Base-by-base conservation (phyloP, 495 filamentous ascomycete genomes). In the Xylaria grammica region DNA sequence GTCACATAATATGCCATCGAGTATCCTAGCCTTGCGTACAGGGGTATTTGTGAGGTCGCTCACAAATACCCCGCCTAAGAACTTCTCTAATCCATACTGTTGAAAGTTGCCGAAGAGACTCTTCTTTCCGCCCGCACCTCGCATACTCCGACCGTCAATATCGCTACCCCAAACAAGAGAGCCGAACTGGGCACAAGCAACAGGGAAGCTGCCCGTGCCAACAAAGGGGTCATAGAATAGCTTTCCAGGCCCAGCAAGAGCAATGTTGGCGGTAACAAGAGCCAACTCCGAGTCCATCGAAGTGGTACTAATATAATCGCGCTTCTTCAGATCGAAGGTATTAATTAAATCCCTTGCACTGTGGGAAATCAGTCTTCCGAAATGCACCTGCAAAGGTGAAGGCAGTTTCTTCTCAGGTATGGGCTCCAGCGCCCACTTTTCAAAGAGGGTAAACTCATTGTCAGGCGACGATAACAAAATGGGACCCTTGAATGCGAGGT, bases 1-100 rank as follows among this genome's bases (percentile, higher is more conserved):
- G 75, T 99, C 95, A 67, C 95, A 97, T n/a, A 97, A 77, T 63
- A 99, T 94, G 2, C 90, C 93, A 77, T 99, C 93, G 40, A 98
- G 85, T 55, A 90, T 82, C 42, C 84, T 79, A 19, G 79, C 78
- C 20, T 49, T 74, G 29, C 91, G 79, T 19, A 98, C 69, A 2
- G 95, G 96, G 10, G 88, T 89, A 72, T 99, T 94, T 3, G 94
- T 97, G 26, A 99, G 71, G 75, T 99, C 95, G 0, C 91, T 88
- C 4, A 92, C 85, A 62, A 97, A 96, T 24, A 85, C 82, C 68
- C 93, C 94, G 0, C 93, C 77, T 60, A 92, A 87, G 29, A 82
- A 75, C 49, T 75, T 77, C 36, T 80, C 76, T 9, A 93, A 77
- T 0, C 83, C 88, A 74, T 99, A 99, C 73, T 97, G 93, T 68